These are phyloP conservation scores for Cytospora piceae DNA, from an alignment of 2,329 filamentous ascomycete genomes.

Conservation along the genomic window DNA sequence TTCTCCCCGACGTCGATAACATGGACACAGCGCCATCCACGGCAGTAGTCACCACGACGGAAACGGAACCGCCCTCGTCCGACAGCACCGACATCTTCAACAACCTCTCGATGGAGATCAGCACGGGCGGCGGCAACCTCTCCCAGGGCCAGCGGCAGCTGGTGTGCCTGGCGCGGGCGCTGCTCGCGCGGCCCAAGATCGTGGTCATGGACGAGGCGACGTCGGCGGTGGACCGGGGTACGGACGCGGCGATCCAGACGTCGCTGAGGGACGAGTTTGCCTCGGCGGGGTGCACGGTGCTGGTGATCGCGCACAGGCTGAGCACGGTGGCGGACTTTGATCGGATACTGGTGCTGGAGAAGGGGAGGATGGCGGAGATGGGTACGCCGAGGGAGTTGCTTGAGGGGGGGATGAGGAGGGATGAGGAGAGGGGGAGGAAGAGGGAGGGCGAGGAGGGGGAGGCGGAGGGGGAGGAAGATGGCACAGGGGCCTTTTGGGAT, in stretches of 20 bases:
- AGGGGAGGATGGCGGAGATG: constrained; percentile 51
- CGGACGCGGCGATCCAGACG: constrained; percentile 60
- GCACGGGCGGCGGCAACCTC: constrained; percentile 41
- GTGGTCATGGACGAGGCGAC: constrained; percentile 49
- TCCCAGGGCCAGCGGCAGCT: constrained; percentile 55
- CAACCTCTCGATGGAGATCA: constrained; percentile 40
- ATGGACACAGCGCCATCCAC: constrained; percentile 12
- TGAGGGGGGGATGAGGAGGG: constrained; percentile 40
- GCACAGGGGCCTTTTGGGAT: constrained; percentile 37
- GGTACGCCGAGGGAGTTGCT: constrained; percentile 46
- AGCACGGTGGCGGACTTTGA: constrained; percentile 57
- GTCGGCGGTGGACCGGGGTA: constrained; percentile 58
- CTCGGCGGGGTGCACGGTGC: constrained; percentile 58
- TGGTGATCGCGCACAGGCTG: constrained; percentile 45
- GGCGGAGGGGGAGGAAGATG: constrained; percentile 29
- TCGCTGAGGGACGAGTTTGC: constrained; percentile 54
- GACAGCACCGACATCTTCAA: constrained; percentile 38
- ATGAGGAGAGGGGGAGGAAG: constrained; percentile 27
- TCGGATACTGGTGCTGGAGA: constrained; percentile 52
- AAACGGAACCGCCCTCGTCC: constrained; percentile 2
- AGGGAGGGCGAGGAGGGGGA: constrained; percentile 13
- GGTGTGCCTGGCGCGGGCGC: constrained; percentile 50
- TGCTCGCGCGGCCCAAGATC: constrained; percentile 47
- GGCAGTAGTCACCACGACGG: constrained; percentile 20
- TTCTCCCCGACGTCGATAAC: constrained; percentile 9